Evolutionary conservation across 768 basidiomycete genomes (phyloP), one percentile per base, ranked within the genome.

Genomic region (Lepiota venenata): DNA sequence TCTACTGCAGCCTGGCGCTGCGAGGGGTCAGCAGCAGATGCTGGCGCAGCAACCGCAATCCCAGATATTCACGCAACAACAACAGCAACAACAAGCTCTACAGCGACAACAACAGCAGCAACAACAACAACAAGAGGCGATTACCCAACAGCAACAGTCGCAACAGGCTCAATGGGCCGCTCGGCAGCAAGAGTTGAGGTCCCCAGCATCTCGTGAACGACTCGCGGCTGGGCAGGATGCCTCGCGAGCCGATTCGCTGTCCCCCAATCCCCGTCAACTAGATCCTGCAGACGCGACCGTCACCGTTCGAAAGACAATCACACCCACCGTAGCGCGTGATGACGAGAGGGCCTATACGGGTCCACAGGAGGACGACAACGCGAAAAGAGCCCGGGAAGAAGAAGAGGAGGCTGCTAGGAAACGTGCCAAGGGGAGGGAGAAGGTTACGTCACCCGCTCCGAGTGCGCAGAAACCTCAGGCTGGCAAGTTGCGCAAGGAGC

Each of bases 251-350:
- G 59, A 61, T 45, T 57, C 60, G 8, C 52, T 45, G 21, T 35
- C 56, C 10, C 61, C 64, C 52, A 54, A 36, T 29, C 39, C 55
- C 15, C 58, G 61, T 29, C 58, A 55, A 21, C 69, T 85, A 56
- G 93, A 93, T 67, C 87, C 86, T 12, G 77, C 81, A 1, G 82
- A 88, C 47, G 81, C 72, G 5, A 80, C 73, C 1, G 93, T 91
- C 64, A 93, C 93, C 5, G 80, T 80, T 51, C 85, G 89, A 59
- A 73, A 93, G 51, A 87, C 83, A 9, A 84, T 81, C 54, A 95
- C 92, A 0, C 93, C 93, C 1, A 74, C 79, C 1, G 83, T 95
- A 18, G 88, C 84, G 10, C 84, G 87, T 14, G 82, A 82, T 15
- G 76, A 69, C 27, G 75, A 71, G 27, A 40, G n/a, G 14, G 15